Conservation (phyloP, 768 basidiomycete species). For the Obba rivulosa region DNA sequence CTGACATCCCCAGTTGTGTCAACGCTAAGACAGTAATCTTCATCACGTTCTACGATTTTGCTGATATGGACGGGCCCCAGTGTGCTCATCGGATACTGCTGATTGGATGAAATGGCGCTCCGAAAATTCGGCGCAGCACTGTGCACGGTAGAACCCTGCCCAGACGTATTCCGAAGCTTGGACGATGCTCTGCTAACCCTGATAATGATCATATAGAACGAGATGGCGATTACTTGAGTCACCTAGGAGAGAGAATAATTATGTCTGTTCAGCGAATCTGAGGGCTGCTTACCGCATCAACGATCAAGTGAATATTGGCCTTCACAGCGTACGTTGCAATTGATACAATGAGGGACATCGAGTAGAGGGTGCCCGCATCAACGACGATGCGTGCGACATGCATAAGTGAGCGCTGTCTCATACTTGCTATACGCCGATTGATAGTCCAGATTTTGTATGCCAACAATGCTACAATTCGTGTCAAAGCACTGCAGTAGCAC, state of each 20-base stretch:
- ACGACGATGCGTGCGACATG: slow-evolving; percentile 20
- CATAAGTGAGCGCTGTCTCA: slow-evolving; percentile 8
- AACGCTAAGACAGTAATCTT: too few species aligned
- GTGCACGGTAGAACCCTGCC: too few species aligned
- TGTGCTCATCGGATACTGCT: too few species aligned
- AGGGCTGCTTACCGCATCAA: slow-evolving; percentile 19
- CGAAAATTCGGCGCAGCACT: too few species aligned
- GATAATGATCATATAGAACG: slow-evolving; percentile 23
- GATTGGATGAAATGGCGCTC: too few species aligned
- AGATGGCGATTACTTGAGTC: slow-evolving; percentile 20
- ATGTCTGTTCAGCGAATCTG: not conserved
- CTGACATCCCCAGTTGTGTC: too few species aligned
- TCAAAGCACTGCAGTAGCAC: not conserved
- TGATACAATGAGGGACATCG: slow-evolving; percentile 15
- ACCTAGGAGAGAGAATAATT: slow-evolving; percentile 2
- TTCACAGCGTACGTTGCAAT: slow-evolving; percentile 18
- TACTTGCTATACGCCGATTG: slow-evolving; percentile 6
- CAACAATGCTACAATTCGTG: slow-evolving; percentile 14
- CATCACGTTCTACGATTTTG: too few species aligned
- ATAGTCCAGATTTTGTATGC: slow-evolving; percentile 22
- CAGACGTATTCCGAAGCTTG: too few species aligned
- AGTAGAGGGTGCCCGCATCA: slow-evolving; percentile 21
- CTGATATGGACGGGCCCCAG: too few species aligned
- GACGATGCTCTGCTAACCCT: slow-evolving; percentile 10
- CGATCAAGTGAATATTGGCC: slow-evolving; percentile 14